Evolutionary conservation across 768 basidiomycete genomes (phyloP), one percentile per base, ranked within the genome.

Genomic region (Podaxis sp.): DNA sequence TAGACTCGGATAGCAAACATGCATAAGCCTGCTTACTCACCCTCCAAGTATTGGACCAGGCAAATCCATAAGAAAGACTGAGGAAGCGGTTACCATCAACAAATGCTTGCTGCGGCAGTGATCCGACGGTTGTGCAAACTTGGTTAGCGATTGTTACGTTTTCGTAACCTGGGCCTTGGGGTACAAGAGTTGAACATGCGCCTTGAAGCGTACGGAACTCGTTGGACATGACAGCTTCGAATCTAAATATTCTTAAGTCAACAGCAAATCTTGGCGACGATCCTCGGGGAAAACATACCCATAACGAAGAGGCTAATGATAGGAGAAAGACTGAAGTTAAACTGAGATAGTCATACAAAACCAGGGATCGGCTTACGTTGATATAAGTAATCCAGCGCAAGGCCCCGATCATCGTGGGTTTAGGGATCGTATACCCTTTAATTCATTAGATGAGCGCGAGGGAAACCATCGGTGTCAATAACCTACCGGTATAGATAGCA

Each of bases 171-270:
- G 86, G 75, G 0, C 89, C 89, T 9, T 74, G 76, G 3, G 90
- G 87, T 0, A 87, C 84, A 13, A 90, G 74, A 49, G 75, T 72
- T 27, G 86, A 75, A 68, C 88, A 89, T 22, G 73, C 68, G 46
- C 87, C 91, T 5, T 88, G 71, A 4, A 90, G 75, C 0, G 84
- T 88, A 63, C 82, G 85, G 77, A 95, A 94, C 71, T 96, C 93
- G 75, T 95, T 96, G 27, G 85, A 79, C 68, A 96, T 76, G 49
- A 94, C 71, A 1, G 84, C 78, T 67, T 94, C 91, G 70, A 95
- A 94, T 0, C 83, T 87, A 69, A 84, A 91, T 29, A 76, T 62
- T 79, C 51, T 88, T 9, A n/a, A 9, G 27, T 58, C 57, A 66
- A 89, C 76, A 82, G 83, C 61, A 68, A 71, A 33, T 33, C 6